Evolutionary conservation across 805 yeast genomes (phyloP), one percentile per base, ranked within the genome.

Genomic region (Brettanomyces sp.): DNA sequence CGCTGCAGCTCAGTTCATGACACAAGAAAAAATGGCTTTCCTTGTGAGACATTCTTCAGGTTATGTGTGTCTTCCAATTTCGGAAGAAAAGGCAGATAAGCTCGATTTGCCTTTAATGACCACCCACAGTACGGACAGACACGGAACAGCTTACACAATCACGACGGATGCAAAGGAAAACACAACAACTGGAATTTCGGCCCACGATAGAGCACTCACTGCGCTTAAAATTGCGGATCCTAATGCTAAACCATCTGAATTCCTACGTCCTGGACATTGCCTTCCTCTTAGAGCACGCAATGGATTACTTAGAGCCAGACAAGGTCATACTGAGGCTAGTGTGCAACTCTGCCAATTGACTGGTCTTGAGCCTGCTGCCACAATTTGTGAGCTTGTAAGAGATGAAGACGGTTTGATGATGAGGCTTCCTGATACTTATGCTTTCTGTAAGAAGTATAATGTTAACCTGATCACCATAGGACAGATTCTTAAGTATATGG

Each of bases 261-360:
- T 93, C 60, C 68, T 86, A 60, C 79, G 85, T 56, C 99, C 99
- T 0, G 99, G 99, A 14, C 99, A 93, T 60, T 70, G 93, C 30
- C 78, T 91, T 52, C 99, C 99, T 3, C 73, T 93, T 56, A 76
- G 98, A 55, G 98, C 98, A 3, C 85, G 74, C 21, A 85, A 85
- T 23, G 95, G 96, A 1, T 82, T 95, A 44, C 79, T 93, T 47
- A 69, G 80, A 47, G 67, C 69, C 43, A 84, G 99, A 71, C 72
- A 85, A 47, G 99, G 99, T 13, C 99, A 93, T 63, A 93, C 99
- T 9, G 99, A 93, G 68, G 98, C 99, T 14, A 89, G 88, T 25
- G 95, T 93, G 7, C 95, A 91, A 60, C 72, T 93, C 52, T 82
- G 95, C 60, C 68, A 69, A 57, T 70, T 90, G 57, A 74, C 91